These are phyloP conservation scores for Ogataea allantospora DNA, from an alignment of 805 yeast species.

Conservation along the genomic window DNA sequence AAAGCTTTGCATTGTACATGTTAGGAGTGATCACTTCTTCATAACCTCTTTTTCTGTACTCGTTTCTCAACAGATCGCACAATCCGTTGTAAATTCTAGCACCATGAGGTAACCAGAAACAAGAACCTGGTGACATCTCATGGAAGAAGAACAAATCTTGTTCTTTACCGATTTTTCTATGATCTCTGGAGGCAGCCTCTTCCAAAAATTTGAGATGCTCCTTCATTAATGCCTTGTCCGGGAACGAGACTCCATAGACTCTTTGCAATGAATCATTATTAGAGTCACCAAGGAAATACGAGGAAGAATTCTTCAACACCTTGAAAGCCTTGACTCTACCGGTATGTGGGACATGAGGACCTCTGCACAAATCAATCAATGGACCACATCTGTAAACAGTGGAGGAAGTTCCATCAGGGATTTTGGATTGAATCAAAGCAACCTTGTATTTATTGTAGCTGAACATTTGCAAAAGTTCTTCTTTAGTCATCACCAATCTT, in stretches of 20 bases:
- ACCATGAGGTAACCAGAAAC: constrained; percentile 99
- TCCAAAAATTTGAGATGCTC: constrained; percentile 91
- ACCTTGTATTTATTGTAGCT: constrained; percentile 94
- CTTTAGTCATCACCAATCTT: constrained; percentile 89
- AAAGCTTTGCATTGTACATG: constrained; percentile 94
- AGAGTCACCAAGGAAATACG: constrained; percentile 93
- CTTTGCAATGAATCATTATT: constrained; percentile 94
- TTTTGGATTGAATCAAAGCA: constrained; percentile 77
- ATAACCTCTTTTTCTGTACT: constrained; percentile 91
- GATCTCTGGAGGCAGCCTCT: constrained; percentile 95
- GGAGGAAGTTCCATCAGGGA: constrained; percentile 93
- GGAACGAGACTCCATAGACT: constrained; percentile 97
- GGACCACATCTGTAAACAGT: constrained; percentile 98
- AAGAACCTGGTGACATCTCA: constrained; percentile 96
- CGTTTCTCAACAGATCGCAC: constrained; percentile 72
- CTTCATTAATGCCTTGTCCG: constrained; percentile 94
- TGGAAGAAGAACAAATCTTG: constrained; percentile 95
- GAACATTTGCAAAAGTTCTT: constrained; percentile 89
- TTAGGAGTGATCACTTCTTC: constrained; percentile 99
- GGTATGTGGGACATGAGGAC: constrained; percentile 97
- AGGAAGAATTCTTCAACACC: constrained; percentile 91
- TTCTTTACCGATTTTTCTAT: constrained; percentile 93
- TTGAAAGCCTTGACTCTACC: constrained; percentile 94
- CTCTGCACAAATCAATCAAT: constrained; percentile 92
- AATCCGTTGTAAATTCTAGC: constrained; percentile 92